Evolutionary conservation across 768 basidiomycete species (phyloP).

Genomic region (Leccinum longicurvipes): DNA sequence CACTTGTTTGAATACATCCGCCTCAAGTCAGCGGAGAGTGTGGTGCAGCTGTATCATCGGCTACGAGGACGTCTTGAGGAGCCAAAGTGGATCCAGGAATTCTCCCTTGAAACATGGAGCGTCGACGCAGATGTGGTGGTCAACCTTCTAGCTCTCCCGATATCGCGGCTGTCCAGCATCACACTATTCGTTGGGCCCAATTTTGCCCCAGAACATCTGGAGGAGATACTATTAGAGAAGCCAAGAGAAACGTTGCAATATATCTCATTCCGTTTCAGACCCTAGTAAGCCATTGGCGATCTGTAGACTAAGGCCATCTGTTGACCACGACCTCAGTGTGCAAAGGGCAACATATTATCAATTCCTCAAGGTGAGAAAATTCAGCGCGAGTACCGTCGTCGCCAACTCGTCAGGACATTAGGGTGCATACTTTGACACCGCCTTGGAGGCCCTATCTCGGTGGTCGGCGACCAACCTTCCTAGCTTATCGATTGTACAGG

Average conservation of each 20-base stretch:
- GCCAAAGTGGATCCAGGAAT: slow-evolving; percentile 42
- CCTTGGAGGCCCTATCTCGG: slow-evolving; percentile 54
- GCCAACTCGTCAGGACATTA: slow-evolving; percentile 19
- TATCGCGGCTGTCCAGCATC: slow-evolving; percentile 51
- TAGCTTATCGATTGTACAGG: slow-evolving; percentile 63
- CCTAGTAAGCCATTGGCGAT: slow-evolving; percentile 56
- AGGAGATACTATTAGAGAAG: slow-evolving; percentile 57
- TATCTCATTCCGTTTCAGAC: slow-evolving; percentile 72
- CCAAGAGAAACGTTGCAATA: slow-evolving; percentile 45
- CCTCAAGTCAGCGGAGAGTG: slow-evolving; percentile 49
- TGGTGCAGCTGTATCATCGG: slow-evolving; percentile 53
- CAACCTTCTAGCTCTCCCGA: slow-evolving; percentile 59
- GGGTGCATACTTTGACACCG: slow-evolving; percentile 84
- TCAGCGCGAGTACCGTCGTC: neutral
- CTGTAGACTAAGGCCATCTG: neutral
- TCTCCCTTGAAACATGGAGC: slow-evolving; percentile 60
- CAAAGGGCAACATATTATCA: slow-evolving; percentile 76
- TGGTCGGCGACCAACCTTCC: slow-evolving; percentile 53
- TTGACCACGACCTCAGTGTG: slow-evolving; percentile 39
- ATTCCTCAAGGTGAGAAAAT: slow-evolving; percentile 59
- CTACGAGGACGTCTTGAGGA: slow-evolving; percentile 40
- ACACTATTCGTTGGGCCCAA: slow-evolving; percentile 68
- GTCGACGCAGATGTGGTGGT: slow-evolving; percentile 74
- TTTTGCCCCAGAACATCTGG: slow-evolving; percentile 79
- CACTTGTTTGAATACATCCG: slow-evolving; percentile 59